Evolutionary conservation across 208 protist species (phyloP), one percentile per base, ranked within the genome.

Genomic region (Angomonas ambiguus): DNA sequence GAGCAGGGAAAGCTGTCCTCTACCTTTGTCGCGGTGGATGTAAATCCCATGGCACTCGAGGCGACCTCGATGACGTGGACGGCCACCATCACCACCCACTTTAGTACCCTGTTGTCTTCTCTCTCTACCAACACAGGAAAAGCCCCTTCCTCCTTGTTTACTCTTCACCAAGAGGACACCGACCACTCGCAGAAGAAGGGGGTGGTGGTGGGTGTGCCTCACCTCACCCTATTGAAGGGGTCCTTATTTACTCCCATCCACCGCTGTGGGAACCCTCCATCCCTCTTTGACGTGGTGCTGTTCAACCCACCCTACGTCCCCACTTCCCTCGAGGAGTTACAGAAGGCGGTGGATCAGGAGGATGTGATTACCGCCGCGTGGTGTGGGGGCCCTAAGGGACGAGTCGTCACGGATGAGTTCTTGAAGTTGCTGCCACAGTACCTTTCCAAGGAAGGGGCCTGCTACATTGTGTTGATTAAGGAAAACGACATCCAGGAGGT

Each of bases 291-390:
- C 61, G 70, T 93, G 0, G 66, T 96, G 5, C 71, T 96, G 20
- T 94, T 94, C 67, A 96, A 96, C 58, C 91, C 91, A 11, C 91
- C 91, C 6, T 96, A 96, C 67, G 91, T 96, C 31, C 91, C 91
- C 20, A 96, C 91, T 1, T 87, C 77, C 10, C 72, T 84, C 66
- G 80, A 81, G 63, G 87, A 96, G 76, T 68, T 96, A 24, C 27
- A 87, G 42, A 41, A 72, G 2, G 88, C 91, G 1, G 64, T 85
- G 2, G 51, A 65, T 5, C 41, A 77, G 51, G 65, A 72, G 31
- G 84, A 92, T 66, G 32, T 58, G 55, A 91, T 95, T 32, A 86
- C 77, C 1, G 85, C 91, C 1, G 91, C 91, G 34, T 96, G 91
- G 88, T 93, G 85, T 65, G 91, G 91, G 31, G 91, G 91, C 6